Evolutionary conservation across 1,284 basidiomycete genomes (phyloP), one percentile per base, ranked within the genome.

Genomic region (Cystobasidium sp.): DNA sequence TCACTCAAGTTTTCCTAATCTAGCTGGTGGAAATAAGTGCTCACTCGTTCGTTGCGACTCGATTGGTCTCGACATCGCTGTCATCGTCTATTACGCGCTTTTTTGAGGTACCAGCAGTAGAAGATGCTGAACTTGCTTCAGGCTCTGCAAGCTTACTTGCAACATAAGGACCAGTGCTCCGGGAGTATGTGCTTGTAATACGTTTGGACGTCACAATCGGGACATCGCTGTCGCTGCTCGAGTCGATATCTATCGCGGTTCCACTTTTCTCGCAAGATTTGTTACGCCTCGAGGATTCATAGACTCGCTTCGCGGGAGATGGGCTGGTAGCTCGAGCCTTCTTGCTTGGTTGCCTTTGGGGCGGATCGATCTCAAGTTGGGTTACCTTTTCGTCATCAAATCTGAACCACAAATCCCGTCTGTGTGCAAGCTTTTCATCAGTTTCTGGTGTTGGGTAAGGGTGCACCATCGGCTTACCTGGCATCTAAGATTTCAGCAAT

Each of bases 401-500:
- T 76, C 89, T 88, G 80, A 90, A 94, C 94, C 94, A 97, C n/a
- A 88, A 85, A 49, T 86, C 82, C 56, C 86, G 85, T 58, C 91
- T 93, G 61, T 37, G 12, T 6, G 16, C 43, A 46, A 6, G 20
- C 3, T n/a, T 5, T 24, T 6, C 20, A 39, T 43, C 8, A 8
- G 37, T n/a, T 10, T 16, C 39, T 37, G 12, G 18, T 44, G 77
- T 31, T 39, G 62, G 44, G 55, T 31, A 3, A 18, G 62, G 22
- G 7, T 12, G n/a, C 39, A 44, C 0, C 18, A 2, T 12, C 39
- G 55, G 83, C 89, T 79, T 79, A 94, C 92, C 83, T 82, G 55
- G 86, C 84, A 80, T 95, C 91, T 79, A 88, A 90, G 6, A 94
- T 91, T 80, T 95, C 91, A 39, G 92, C 92, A 78, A 93, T 90